A percentile compares a stretch with the other conserved stretches of the same genome.
These are phyloP conservation scores for Hemileia vastatrix DNA, from an alignment of 1,284 basidiomycete genomes.

Conservation along the genomic window DNA sequence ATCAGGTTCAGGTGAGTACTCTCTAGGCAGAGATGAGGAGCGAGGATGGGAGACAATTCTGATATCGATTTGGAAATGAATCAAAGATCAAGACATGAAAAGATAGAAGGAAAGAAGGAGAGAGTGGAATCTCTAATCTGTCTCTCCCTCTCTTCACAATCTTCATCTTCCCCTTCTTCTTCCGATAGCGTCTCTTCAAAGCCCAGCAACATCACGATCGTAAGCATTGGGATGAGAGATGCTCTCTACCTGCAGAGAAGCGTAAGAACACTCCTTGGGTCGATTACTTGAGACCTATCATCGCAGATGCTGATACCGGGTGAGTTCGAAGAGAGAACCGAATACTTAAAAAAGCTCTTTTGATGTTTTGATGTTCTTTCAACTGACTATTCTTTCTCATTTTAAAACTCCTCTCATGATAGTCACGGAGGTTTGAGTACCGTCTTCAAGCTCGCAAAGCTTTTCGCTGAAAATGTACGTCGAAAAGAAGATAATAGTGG, in stretches of 20 bases:
- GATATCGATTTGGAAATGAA: too few species aligned
- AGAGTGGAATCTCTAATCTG: too few species aligned
- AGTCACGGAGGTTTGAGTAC: slow-evolving; percentile 85
- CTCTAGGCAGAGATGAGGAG: too few species aligned
- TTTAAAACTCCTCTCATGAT: too few species aligned
- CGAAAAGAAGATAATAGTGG: background rate
- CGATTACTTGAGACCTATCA: slow-evolving; percentile 84
- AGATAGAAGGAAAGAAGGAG: too few species aligned
- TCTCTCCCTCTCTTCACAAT: background rate
- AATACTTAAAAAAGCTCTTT: slow-evolving; percentile 5
- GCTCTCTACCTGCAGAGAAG: slow-evolving; percentile 56
- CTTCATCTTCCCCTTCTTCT: too few species aligned
- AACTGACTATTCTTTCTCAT: background rate
- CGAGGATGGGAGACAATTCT: too few species aligned
- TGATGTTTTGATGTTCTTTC: slow-evolving; percentile 18
- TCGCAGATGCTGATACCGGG: slow-evolving; percentile 92
- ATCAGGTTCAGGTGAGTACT: slow-evolving; percentile 64
- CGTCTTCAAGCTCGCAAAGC: slow-evolving; percentile 86
- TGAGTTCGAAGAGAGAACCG: too few species aligned
- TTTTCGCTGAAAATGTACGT: slow-evolving; percentile 67
- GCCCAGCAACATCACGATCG: slow-evolving; percentile 75
- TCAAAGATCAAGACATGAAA: too few species aligned
- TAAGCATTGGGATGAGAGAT: slow-evolving; percentile 75
- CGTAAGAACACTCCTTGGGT: slow-evolving; percentile 56
- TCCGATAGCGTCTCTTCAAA: slow-evolving; percentile 53